Conservation (phyloP, 371 early-diverging fungal species). For the Syncephalastrum monosporum region DNA sequence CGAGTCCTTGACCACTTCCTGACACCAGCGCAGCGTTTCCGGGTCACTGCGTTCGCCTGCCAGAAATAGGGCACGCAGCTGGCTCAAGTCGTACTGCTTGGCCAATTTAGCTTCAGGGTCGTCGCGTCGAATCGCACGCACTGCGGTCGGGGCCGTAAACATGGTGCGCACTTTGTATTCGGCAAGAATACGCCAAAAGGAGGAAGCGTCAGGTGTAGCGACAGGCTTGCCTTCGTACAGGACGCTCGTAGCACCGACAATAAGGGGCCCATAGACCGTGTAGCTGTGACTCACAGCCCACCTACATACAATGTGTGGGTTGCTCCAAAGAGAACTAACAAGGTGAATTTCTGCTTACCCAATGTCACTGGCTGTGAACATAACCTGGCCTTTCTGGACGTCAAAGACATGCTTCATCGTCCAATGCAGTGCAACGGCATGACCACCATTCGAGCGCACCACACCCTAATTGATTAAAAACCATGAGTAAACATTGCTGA, state of each 20-base stretch:
- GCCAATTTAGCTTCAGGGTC: slow-evolving; percentile 66
- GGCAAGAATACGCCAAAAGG: slow-evolving; percentile 80
- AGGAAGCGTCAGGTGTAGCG: slow-evolving; percentile 78
- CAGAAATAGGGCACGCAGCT: slow-evolving; percentile 72
- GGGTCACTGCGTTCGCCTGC: slow-evolving; percentile 93
- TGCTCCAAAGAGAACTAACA: neutral
- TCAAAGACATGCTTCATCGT: slow-evolving; percentile 83
- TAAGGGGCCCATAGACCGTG: slow-evolving; percentile 89
- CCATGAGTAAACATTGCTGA: neutral
- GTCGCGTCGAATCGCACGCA: slow-evolving; percentile 82
- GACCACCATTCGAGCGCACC: slow-evolving; percentile 87
- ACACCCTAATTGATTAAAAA: slow-evolving; percentile 64
- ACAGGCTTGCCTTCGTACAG: slow-evolving; percentile 91
- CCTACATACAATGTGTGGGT: slow-evolving; percentile 10
- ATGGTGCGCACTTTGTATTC: slow-evolving; percentile 78
- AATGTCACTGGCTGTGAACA: slow-evolving; percentile 86
- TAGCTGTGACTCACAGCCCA: slow-evolving; percentile 95
- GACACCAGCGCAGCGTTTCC: slow-evolving; percentile 73
- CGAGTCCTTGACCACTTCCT: slow-evolving; percentile 50
- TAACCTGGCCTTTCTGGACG: slow-evolving; percentile 67
- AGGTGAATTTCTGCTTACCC: slow-evolving; percentile 40
- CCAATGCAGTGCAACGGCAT: slow-evolving; percentile 79
- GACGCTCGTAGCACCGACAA: slow-evolving; percentile 84
- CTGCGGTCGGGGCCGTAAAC: slow-evolving; percentile 94
- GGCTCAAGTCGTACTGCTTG: slow-evolving; percentile 57